Conservation (phyloP, 2,329 filamentous ascomycete genomes). For the Zymoseptoria passerinii region DNA sequence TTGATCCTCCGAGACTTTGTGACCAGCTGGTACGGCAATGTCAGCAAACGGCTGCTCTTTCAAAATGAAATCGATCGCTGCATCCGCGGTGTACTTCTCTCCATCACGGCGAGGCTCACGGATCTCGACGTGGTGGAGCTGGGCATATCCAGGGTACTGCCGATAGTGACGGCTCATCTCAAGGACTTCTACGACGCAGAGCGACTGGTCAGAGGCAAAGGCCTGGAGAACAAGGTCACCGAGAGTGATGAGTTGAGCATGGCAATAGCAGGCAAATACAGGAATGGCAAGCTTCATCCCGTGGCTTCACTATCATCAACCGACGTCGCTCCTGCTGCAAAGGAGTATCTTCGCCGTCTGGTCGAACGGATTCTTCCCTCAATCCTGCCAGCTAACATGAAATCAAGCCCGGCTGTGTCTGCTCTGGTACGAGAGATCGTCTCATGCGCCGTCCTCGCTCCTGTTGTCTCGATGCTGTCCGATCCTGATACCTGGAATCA, state of each 20-base stretch:
- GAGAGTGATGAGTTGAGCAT: constrained; percentile 94
- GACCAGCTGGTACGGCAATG: constrained; percentile 76
- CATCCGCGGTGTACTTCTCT: constrained; percentile 63
- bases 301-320: constrained; percentile 76
- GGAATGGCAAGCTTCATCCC: constrained; percentile 76
- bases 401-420: constrained; percentile 71
- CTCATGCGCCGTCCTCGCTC: constrained; percentile 81
- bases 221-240: constrained; percentile 81
- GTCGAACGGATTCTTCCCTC: constrained; percentile 63
- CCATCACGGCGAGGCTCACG: constrained; percentile 62
- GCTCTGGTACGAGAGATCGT: constrained; percentile 82
- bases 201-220: constrained; percentile 72
- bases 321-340: constrained; percentile 75
- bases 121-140: constrained; percentile 77
- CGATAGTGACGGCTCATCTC: constrained; percentile 80
- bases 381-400: constrained; percentile 63
- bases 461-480: constrained; percentile 68
- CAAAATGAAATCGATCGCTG: constrained; percentile 77
- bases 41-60: constrained; percentile 73
- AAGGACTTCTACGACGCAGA: constrained; percentile 89
- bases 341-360: constrained; percentile 77
- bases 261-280: constrained; percentile 91
- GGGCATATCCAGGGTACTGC: constrained; percentile 72
- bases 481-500: constrained; percentile 98
- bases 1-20: constrained; percentile 78